Conservation (phyloP, 371 early-diverging fungal genomes). For the Dichotomocladium elegans region DNA sequence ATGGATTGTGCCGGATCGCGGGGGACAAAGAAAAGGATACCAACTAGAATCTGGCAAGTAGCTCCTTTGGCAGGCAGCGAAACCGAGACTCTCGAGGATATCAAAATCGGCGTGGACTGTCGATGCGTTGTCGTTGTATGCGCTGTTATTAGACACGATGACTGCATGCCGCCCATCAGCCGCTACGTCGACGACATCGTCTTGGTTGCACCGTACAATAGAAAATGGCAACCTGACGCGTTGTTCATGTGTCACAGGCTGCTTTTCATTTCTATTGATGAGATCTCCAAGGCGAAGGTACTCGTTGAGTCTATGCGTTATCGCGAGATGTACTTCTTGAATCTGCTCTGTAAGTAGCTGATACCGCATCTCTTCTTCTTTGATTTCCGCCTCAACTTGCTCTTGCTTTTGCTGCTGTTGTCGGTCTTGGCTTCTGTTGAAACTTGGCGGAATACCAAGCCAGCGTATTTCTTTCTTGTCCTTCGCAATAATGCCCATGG, state of each 20-base stretch:
- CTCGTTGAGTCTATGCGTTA: conserved; percentile 2
- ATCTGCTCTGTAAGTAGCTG: not conserved
- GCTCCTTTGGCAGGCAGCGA: conserved; percentile 1
- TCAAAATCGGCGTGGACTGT: conserved; percentile 1
- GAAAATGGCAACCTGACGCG: conserved; percentile 5
- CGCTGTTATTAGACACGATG: not conserved
- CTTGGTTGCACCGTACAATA: conserved; percentile 4
- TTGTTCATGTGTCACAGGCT: not conserved
- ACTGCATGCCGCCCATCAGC: conserved; percentile 7
- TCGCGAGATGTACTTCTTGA: conserved; percentile 1
- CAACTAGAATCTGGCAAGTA: conserved; percentile 3
- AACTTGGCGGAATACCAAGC: conserved; percentile 53
- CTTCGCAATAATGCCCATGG: conserved; percentile 67
- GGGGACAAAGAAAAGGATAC: not conserved
- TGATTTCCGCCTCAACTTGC: conserved; percentile 4
- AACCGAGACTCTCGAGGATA: conserved; percentile 5
- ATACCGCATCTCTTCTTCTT: conserved; percentile 11
- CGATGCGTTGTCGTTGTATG: not conserved
- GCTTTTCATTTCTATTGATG: conserved; percentile 4
- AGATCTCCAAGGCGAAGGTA: conserved; percentile 5
- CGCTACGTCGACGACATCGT: conserved; percentile 2
- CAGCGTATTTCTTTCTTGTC: conserved; percentile 68
- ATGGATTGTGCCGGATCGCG: not conserved
- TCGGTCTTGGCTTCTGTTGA: not conserved
- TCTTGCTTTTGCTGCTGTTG: not conserved